Evolutionary conservation across 352 stramenopile genomes (phyloP), one percentile per base, ranked within the genome.

Genomic region (Phytopythium delawarense): DNA sequence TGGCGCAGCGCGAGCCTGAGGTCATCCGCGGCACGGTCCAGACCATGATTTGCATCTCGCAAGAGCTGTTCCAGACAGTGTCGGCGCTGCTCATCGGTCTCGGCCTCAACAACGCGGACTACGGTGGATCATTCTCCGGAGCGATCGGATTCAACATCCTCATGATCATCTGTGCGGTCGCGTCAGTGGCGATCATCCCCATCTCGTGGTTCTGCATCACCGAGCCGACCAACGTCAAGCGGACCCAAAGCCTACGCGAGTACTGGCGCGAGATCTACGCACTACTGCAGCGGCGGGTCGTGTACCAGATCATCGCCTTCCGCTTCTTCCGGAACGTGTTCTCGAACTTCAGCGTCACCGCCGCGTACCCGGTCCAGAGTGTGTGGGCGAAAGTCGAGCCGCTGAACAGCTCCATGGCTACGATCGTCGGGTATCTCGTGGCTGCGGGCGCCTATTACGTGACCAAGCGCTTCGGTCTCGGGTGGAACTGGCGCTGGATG

Each of bases 271-370:
- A 74, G 23, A 44, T 90, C 23, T 90, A 76, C 61, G 67, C 80
- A 13, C 61, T 90, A 42, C 65, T 88, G 51, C 78, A 89, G 65
- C 59, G 75, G 32, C 76, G 69, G 11, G 73, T 88, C 5, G 68
- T 84, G 59, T 84, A 81, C 64, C 77, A 83, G 55, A 70, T 84
- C 28, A 70, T 82, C 51, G 74, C 72, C 30, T 86, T 82, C 61
- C 72, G 79, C 16, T 86, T 86, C 69, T 83, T 86, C 45, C 74
- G 73, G 59, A 84, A 78, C 54, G 66, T 86, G 61, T 84, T 86
- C 50, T 67, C 69, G 6, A 75, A 72, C 52, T 69, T 86, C 44
- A 73, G 64, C 28, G 69, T 75, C 40, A 82, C 77, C 13, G 77
- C 73, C 16, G 40, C 70, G 11, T 74, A 70, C 8, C 75, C 74